Evolutionary conservation across 345 rosid species (phyloP).

Genomic region (Rubroshorea leprosula): DNA sequence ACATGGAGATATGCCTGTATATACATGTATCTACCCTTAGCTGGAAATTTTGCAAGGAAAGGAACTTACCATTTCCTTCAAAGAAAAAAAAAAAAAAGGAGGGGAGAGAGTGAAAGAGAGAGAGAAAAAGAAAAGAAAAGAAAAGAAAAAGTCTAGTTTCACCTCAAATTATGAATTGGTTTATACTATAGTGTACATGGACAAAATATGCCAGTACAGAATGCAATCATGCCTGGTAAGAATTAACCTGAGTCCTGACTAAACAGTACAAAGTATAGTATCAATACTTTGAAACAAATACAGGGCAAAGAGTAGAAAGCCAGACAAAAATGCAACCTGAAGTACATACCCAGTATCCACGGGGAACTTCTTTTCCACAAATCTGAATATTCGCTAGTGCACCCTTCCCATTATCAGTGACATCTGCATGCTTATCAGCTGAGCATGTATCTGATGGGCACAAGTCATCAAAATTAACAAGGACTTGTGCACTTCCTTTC

Average conservation of each 20-base stretch:
- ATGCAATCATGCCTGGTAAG: neutral
- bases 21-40: too few species aligned
- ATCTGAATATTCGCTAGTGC: conserved; percentile 45
- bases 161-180: too few species aligned
- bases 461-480: conserved; percentile 74
- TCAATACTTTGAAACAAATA: neutral
- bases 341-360: conserved; percentile 82
- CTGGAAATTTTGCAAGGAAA: too few species aligned
- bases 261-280: conserved; percentile 6
- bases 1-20: too few species aligned
- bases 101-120: too few species aligned
- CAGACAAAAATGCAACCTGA: conserved; percentile 2
- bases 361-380: conserved; percentile 95
- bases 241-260: too few species aligned
- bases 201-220: neutral
- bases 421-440: conserved; percentile 30
- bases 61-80: too few species aligned
- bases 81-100: too few species aligned
- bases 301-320: conserved; percentile 4
- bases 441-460: conserved; percentile 47
- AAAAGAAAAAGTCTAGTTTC: too few species aligned
- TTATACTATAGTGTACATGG: too few species aligned
- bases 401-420: conserved; percentile 24
- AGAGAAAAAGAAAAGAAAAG: too few species aligned
- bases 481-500: conserved; percentile 82